A percentile compares a stretch with the other conserved stretches of the same genome.
Evolutionary conservation across 2,329 filamentous ascomycete species (phyloP).

Genomic region (Ophiostoma novo-ulmi): DNA sequence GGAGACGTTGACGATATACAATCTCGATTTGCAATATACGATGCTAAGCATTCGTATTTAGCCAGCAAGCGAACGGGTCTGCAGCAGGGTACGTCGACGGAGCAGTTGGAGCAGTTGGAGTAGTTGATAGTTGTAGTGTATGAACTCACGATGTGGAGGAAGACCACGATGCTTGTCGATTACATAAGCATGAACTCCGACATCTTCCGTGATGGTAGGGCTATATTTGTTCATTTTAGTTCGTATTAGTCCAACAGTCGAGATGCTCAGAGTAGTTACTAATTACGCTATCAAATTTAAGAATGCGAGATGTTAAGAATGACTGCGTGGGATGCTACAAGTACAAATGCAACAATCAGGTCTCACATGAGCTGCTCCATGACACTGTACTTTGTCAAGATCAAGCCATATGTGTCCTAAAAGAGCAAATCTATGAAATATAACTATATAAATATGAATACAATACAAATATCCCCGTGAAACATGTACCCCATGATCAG

Average conservation of each 20-base stretch:
- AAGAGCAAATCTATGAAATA: not conserved
- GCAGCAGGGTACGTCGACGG: not conserved
- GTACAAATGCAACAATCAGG: not conserved
- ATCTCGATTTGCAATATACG: not conserved
- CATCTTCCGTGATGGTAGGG: not conserved
- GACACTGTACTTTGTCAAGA: too few relatives aligned
- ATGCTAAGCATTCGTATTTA: slow-evolving; percentile 1
- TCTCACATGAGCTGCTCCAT: not conserved
- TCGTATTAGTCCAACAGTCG: too few relatives aligned
- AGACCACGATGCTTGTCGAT: not conserved
- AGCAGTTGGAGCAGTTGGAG: too few relatives aligned
- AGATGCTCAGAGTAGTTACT: too few relatives aligned
- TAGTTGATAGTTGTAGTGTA: too few relatives aligned
- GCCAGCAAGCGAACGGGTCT: not conserved
- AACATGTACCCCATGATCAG: not conserved
- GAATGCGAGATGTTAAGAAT: too few relatives aligned
- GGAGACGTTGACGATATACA: not conserved
- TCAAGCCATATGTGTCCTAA: not conserved
- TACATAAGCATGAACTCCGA: not conserved
- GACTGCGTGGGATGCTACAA: too few relatives aligned
- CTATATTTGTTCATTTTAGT: not conserved
- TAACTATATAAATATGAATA: not conserved
- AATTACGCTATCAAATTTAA: too few relatives aligned
- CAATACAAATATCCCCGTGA: not conserved
- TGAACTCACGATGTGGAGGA: too few relatives aligned